Evolutionary conservation across 306 rosid species (phyloP), one percentile per base, ranked within the genome.

Genomic region (Crotalaria pallida): DNA sequence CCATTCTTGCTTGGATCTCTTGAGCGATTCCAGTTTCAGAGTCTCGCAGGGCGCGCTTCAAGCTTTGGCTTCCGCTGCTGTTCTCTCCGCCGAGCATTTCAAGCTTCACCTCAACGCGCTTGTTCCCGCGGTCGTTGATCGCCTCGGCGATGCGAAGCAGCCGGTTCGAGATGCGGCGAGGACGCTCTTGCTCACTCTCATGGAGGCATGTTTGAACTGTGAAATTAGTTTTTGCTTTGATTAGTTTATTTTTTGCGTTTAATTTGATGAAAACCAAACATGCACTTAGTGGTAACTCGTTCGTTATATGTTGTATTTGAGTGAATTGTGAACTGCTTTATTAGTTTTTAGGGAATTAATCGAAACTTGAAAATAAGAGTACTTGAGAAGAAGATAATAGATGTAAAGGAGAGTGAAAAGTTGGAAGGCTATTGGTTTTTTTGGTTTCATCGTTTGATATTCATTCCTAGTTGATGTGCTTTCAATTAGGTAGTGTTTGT

Each of bases 161-260:
- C 97, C 99, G 0, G 99, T 95, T 8, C 91, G 99, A 24, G 99
- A 95, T 45, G 97, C 99, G n/a, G 97, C 99, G 1, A 78, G 99
- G 69, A 80, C 97, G 47, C 93, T 95, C 41, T 49, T 95, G 80
- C 96, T 95, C 74, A 91, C 99, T 81, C 96, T 95, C 66, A 95
- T 95, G 99, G 96, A 95, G 99, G 99, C 91, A 72, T 15, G 2
- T 31, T 58, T 16, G 3, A 65, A 15, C 16, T 58, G 11, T n/a
- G 16, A 12, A 41, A 11, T 41, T 41, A 41, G 5, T 41, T 11
- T 10, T 12, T 10, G 44, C 10, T 10, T 38, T 2, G 3, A 10
- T 38, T 38, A 2, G n/a, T 0, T 41, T 41, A 41, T 12, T 41
- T 10, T 41, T 11, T 12, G 15, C 11, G 47, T 2, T 38, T 38